These are phyloP conservation scores for Aureococcus anophagefferens DNA, from an alignment of 108 stramenopile genomes.

Conservation along the genomic window DNA sequence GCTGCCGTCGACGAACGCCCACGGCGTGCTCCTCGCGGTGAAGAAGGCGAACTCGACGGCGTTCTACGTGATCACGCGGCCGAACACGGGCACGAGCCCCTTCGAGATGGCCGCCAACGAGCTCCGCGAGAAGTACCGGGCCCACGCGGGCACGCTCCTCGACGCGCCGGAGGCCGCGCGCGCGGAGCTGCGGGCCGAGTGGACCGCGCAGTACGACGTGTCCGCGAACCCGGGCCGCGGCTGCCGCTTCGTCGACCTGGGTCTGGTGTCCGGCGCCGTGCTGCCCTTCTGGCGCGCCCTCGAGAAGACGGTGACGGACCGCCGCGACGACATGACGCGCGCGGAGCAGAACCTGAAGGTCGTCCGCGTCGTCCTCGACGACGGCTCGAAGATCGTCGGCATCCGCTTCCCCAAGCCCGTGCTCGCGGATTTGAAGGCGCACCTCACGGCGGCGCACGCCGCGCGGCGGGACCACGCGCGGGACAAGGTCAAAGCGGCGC, in stretches of 20 bases:
- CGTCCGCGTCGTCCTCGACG: constrained; percentile 25
- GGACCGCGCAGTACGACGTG: constrained; percentile 37
- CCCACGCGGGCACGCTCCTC: constrained; percentile 5
- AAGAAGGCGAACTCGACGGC: constrained; percentile 12
- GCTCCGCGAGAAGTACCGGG: constrained; percentile 29
- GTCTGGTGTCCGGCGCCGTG: constrained; percentile 50
- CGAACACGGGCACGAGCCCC: constrained; percentile 49
- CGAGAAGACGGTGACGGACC: constrained; percentile 36
- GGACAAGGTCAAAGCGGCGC: neutral
- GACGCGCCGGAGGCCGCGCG: neutral
- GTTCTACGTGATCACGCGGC: constrained; percentile 33
- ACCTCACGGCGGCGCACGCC: neutral
- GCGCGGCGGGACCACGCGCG: neutral
- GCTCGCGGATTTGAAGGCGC: neutral
- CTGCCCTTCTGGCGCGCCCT: constrained; percentile 47
- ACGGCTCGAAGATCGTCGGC: constrained; percentile 37
- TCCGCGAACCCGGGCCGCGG: constrained; percentile 24
- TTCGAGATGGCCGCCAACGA: constrained; percentile 41
- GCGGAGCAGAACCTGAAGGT: constrained; percentile 38
- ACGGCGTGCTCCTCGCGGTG: constrained; percentile 31
- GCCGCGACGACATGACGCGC: constrained; percentile 9
- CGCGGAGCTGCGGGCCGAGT: constrained; percentile 20
- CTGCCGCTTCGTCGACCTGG: constrained; percentile 40
- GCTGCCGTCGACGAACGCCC: constrained; percentile 17
- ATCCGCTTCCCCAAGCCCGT: constrained; percentile 35